Conservation (phyloP, 805 yeast genomes). For the Lipomyces lipofer region DNA sequence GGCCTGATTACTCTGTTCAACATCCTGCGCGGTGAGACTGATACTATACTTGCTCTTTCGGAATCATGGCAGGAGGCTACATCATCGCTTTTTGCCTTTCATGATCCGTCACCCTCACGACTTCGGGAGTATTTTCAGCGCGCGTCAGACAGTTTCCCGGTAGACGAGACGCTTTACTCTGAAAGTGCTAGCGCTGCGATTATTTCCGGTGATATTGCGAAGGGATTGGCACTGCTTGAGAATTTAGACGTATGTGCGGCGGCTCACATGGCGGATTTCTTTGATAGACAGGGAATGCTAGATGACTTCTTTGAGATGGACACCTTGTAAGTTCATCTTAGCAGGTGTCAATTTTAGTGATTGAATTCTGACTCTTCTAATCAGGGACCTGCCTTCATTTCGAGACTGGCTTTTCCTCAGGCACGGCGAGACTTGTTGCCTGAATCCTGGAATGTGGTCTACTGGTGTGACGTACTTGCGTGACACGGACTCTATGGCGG, state of each 20-base stretch:
- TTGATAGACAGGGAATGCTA: conserved; percentile 35
- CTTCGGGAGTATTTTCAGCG: conserved; percentile 35
- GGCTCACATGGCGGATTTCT: conserved; percentile 37
- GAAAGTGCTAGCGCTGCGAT: conserved; percentile 38
- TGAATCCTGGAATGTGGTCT: conserved; percentile 25
- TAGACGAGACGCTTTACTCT: conserved; percentile 34
- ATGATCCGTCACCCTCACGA: conserved; percentile 37
- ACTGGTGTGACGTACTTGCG: conserved; percentile 36
- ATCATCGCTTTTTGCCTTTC: conserved; percentile 36
- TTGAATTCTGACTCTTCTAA: neutral
- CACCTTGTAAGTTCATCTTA: conserved; percentile 7
- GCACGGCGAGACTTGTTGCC: conserved; percentile 35
- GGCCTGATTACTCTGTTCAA: conserved; percentile 33
- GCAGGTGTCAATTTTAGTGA: conserved; percentile 2
- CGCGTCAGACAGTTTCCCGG: conserved; percentile 32
- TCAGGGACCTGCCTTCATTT: conserved; percentile 18
- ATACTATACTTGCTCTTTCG: conserved; percentile 32
- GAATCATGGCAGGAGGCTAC: conserved; percentile 40
- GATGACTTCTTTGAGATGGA: conserved; percentile 33
- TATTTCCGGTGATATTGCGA: conserved; percentile 34
- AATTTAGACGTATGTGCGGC: conserved; percentile 36
- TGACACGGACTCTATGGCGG: conserved; percentile 28
- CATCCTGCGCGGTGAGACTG: conserved; percentile 37
- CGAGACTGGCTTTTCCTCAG: conserved; percentile 35
- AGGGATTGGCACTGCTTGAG: conserved; percentile 33